These are phyloP conservation scores for Ploettnerulaceae sp. DNA, from an alignment of 2,329 filamentous ascomycete genomes.

Conservation along the genomic window DNA sequence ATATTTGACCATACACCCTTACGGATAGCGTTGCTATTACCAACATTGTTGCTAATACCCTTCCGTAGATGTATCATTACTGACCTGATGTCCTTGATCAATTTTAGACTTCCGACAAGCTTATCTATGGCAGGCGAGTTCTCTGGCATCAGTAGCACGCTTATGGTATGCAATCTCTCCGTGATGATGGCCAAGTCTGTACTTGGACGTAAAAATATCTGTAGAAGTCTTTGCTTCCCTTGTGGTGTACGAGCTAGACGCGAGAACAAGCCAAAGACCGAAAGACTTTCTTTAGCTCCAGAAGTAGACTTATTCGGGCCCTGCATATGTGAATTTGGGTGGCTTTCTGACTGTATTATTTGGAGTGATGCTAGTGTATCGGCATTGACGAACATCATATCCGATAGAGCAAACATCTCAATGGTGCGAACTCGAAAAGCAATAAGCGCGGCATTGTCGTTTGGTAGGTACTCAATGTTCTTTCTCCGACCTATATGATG, in stretches of 20 bases:
- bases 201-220: slow-evolving; percentile 76
- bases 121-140: slow-evolving; percentile 54
- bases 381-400: slow-evolving; percentile 70
- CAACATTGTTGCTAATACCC: slow-evolving; percentile 57
- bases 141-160: slow-evolving; percentile 59
- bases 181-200: slow-evolving; percentile 62
- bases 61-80: slow-evolving; percentile 68
- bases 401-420: slow-evolving; percentile 67
- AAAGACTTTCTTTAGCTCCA: slow-evolving; percentile 74
- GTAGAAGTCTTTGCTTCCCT: slow-evolving; percentile 68
- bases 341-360: slow-evolving; percentile 75
- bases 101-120: slow-evolving; percentile 58
- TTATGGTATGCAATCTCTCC: slow-evolving; percentile 66
- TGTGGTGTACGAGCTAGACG: slow-evolving; percentile 71
- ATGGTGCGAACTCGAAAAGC: slow-evolving; percentile 59
- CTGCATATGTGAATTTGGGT: slow-evolving; percentile 76
- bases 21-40: slow-evolving; percentile 45
- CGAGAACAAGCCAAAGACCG: slow-evolving; percentile 78
- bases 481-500: slow-evolving; percentile 67
- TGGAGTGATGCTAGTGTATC: slow-evolving; percentile 81
- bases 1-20: slow-evolving; percentile 71
- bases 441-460: slow-evolving; percentile 48
- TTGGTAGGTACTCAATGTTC: slow-evolving; percentile 57
- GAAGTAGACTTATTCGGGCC: slow-evolving; percentile 57
- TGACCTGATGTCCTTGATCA: slow-evolving; percentile 70